Evolutionary conservation across 352 stramenopile genomes (phyloP).

Genomic region (Globisporangium orthogonon): DNA sequence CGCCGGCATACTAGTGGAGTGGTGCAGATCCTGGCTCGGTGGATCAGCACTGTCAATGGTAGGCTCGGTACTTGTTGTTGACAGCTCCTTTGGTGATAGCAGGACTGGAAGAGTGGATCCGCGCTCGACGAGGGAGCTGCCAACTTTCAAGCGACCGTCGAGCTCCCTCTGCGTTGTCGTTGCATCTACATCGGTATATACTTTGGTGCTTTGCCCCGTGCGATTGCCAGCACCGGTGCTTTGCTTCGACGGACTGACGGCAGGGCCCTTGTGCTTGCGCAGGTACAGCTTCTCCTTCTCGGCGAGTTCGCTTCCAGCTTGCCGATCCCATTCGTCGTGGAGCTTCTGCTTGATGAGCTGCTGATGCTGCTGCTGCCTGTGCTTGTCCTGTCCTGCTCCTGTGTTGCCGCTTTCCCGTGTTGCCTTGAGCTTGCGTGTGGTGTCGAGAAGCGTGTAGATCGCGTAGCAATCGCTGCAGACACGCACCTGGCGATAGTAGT

Average conservation of each 20-base stretch:
- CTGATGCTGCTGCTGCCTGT: slow-evolving; percentile 12
- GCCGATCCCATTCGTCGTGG: slow-evolving; percentile 36
- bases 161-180: background rate
- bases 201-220: background rate
- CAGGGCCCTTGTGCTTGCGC: slow-evolving; percentile 11
- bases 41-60: background rate
- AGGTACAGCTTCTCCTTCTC: slow-evolving; percentile 54
- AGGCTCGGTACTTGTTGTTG: background rate
- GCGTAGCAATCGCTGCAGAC: slow-evolving; percentile 84
- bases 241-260: background rate
- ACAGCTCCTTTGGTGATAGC: slow-evolving; percentile 7
- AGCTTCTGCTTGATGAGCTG: slow-evolving; percentile 16
- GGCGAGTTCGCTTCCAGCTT: slow-evolving; percentile 30
- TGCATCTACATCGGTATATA: background rate
- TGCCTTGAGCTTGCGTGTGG: slow-evolving; percentile 34
- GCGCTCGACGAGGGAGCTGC: background rate
- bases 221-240: background rate
- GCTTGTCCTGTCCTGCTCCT: slow-evolving; percentile 20
- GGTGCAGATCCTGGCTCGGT: background rate
- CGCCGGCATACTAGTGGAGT: slow-evolving; percentile 7
- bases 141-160: background rate
- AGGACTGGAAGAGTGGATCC: slow-evolving; percentile 8
- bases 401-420: slow-evolving; percentile 9
- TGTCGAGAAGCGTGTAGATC: slow-evolving; percentile 84
- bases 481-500: slow-evolving; percentile 78